These are phyloP conservation scores for Paraphysoderma sedebokerense DNA, from an alignment of 371 early-diverging fungal genomes.

Conservation along the genomic window DNA sequence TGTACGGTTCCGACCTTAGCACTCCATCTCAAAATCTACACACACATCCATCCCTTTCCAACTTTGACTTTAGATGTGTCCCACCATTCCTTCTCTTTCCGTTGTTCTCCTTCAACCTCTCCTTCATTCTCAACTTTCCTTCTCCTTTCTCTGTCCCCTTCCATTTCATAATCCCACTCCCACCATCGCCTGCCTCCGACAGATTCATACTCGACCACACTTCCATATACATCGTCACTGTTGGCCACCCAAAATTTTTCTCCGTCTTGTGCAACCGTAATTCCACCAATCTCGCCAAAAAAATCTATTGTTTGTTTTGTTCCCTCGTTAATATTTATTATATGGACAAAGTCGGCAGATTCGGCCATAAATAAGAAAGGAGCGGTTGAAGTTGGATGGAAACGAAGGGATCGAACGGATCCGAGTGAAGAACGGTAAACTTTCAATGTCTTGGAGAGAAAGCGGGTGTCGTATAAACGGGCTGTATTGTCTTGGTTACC, in stretches of 20 bases:
- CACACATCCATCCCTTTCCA: too few relatives aligned
- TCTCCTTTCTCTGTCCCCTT: too few relatives aligned
- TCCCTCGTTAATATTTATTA: too few relatives aligned
- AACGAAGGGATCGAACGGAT: slow-evolving; percentile 59
- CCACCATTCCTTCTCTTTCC: too few relatives aligned
- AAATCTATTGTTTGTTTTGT: slow-evolving; percentile 69
- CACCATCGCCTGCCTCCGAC: background rate
- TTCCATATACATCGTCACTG: slow-evolving; percentile 21
- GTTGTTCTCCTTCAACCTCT: too few relatives aligned
- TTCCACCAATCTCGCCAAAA: slow-evolving; percentile 68
- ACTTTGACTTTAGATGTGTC: too few relatives aligned
- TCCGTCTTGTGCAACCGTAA: slow-evolving; percentile 22
- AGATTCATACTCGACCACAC: slow-evolving; percentile 1
- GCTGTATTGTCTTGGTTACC: slow-evolving; percentile 53
- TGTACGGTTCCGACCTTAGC: too few relatives aligned
- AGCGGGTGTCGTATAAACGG: slow-evolving; percentile 54
- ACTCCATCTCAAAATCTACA: too few relatives aligned
- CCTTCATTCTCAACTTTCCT: too few relatives aligned
- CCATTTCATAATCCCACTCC: background rate
- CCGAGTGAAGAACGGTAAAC: slow-evolving; percentile 42
- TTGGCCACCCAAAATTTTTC: slow-evolving; percentile 16
- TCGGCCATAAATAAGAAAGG: slow-evolving; percentile 48
- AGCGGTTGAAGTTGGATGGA: slow-evolving; percentile 44
- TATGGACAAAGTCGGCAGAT: slow-evolving; percentile 20
- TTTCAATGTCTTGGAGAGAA: slow-evolving; percentile 30